Evolutionary conservation across 2,329 filamentous ascomycete species (phyloP), one percentile per base, ranked within the genome.

Genomic region (Rhytidhysteron rufulum): DNA sequence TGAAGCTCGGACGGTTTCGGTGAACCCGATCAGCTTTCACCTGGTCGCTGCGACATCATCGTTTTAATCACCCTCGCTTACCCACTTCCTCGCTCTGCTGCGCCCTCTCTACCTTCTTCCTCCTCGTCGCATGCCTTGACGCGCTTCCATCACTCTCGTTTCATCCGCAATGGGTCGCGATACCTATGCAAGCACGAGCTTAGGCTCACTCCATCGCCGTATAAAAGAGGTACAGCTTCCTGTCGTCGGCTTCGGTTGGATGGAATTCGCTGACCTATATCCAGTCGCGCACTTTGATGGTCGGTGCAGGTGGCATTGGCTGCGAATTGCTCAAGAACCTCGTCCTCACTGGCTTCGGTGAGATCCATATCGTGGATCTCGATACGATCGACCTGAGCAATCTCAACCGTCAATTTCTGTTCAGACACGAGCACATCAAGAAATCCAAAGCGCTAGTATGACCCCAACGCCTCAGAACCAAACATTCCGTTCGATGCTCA

Each of bases 341-440:
- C 42, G 88, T 91, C 32, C 82, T 95, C 35, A 86, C 83, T 31
- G 90, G 91, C 51, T 98, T 95, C 55, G 88, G 88, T 50, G 86
- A 95, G 69, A 83, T 97, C 37, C 87, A 95, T 66, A 84, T 97
- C 33, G 88, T 98, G 53, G 93, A 98, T 66, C 85, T 98, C 44
- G 93, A 98, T 66, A 98, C 93, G 1, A 97, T 98, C 69, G 93
- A 98, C 62, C 77, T 98, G 17, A 95, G 89, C 70, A 98, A 98
- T 62, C 78, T 98, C 37, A 98, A 98, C 57, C 86, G 93, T 40
- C 93, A 98, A 66, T 98, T 98, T 58, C 82, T 98, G 34, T 98
- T 98, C 67, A 81, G 90, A 45, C 85, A 91, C 57, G 90, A 97
- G 63, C 93, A 98, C 60, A 97, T 98, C 68, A 97, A 96, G 68